Base-by-base conservation (phyloP, 352 stramenopile species). In the Globisporangium lucens region DNA sequence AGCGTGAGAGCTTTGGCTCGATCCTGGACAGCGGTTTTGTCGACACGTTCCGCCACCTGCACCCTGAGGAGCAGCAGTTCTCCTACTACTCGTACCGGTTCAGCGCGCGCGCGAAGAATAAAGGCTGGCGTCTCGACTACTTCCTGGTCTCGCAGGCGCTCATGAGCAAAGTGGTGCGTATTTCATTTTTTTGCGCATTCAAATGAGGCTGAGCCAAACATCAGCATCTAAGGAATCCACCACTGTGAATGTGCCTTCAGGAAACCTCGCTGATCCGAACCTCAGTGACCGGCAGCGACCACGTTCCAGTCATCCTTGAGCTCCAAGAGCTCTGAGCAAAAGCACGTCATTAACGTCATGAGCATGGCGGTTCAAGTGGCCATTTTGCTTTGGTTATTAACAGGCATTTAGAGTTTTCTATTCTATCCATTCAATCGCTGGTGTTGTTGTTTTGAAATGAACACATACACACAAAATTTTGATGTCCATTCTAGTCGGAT, bases 41-140 rank as follows among this genome's bases (percentile, higher is more conserved):
- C 27, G 87, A 95, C 65, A 82, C 83, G 20, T 95, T 89, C 56
- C 82, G 87, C 41, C 69, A 82, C 43, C 75, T 90, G 55, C 67
- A 94, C 58, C 85, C 84, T 1, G 77, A 91, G 10, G 76, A 69
- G 60, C 73, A 89, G 24, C 72, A 87, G 71, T 94, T 86, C 72
- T 89, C 85, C 43, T 95, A 93, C 70, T 95, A 86, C 69, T 88
- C 79, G 49, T 95, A 95, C 71, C 85, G 87, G 17, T 79, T 93
- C 66, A 91, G 88, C 46, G 83, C 80, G 55, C 82, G 85, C 27
- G 75, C 75, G 5, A 90, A 93, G 73, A 93, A 94, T 75, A 95
- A 93, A 58, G 87, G 87, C n/a, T 95, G 87, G 87, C 84, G 87
- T 7, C 65, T 95, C 22, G 87, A 95, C 72, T 95, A 95, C 63